Percentiles rank a stretch among this genome's conserved stretches.
These are phyloP conservation scores for Trichoderma polysporum DNA, from an alignment of 2,329 filamentous ascomycete species.

Conservation along the genomic window DNA sequence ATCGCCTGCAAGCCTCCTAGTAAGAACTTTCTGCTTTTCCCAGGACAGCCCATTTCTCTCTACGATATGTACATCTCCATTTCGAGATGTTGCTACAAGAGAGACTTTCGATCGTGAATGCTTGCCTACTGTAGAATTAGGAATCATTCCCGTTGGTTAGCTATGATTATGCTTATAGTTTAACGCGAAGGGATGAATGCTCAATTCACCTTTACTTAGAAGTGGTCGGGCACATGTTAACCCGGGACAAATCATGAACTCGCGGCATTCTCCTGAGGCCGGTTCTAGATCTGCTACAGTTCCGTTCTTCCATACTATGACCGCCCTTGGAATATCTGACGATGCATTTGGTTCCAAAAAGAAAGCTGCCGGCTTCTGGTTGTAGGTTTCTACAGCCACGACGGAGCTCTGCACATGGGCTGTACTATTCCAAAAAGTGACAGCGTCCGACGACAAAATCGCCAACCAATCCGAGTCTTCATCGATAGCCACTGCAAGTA, in stretches of 20 bases:
- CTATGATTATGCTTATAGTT: not conserved
- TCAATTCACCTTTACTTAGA: conserved; percentile 42
- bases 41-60: conserved; percentile 45
- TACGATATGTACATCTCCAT: conserved; percentile 51
- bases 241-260: conserved; percentile 52
- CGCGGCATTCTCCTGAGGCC: conserved; percentile 29
- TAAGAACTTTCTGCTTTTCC: conserved; percentile 47
- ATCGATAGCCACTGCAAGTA: conserved; percentile 65
- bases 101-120: conserved; percentile 23
- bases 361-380: conserved; percentile 61
- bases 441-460: conserved; percentile 57
- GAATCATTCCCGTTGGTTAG: not conserved
- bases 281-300: conserved; percentile 23
- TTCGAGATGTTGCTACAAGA: conserved; percentile 49
- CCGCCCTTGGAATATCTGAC: conserved; percentile 45
- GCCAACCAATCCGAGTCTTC: conserved; percentile 65
- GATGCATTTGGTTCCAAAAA: conserved; percentile 55
- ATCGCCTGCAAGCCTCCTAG: conserved; percentile 48
- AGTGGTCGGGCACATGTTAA: conserved; percentile 48
- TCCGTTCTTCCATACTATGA: conserved; percentile 65
- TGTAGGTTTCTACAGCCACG: conserved; percentile 49
- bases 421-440: conserved; percentile 63
- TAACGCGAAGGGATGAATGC: not conserved
- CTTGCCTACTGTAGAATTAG: conserved; percentile 17
- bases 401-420: conserved; percentile 57